Evolutionary conservation across 306 rosid genomes (phyloP), one percentile per base, ranked within the genome.

Genomic region (Gynostemma pentaphyllum): DNA sequence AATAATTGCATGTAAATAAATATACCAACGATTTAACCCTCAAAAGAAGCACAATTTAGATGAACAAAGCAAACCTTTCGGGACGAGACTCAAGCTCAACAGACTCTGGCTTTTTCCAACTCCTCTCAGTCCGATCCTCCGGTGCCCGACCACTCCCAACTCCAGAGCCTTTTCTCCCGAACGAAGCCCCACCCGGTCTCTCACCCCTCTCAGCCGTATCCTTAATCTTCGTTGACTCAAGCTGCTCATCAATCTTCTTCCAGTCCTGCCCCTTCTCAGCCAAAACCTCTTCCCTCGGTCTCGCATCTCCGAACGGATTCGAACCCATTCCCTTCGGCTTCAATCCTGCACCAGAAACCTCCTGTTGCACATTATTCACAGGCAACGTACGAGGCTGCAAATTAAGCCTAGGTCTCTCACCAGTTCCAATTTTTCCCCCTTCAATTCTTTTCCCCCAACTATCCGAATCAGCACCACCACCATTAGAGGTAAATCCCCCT

Each of bases 201-300:
- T 78, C 87, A 1, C n/a, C 3, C 67, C 80, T 49, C 62, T 66
- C 70, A 32, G 23, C 26, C 2, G 45, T 2, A 18, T 7, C 89
- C 70, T 85, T 84, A 49, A 78, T 74, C 78, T 82, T 88, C 74
- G 54, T 21, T n/a, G 74, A 69, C 74, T 87, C 91, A 3, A 91
- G 92, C 65, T 91, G 73, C 75, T 85, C 92, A 30, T 91, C 96
- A 71, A 88, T 81, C 82, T 83, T 82, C 84, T 88, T 91, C 92
- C 92, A 88, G 71, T 91, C 96, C 68, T 80, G 84, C 42, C 95
- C 98, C 36, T 91, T 85, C 89, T 83, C 92, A 0, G 92, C 96
- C 82, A 91, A 74, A 49, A 91, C 91, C 84, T 91, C 89, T 74
- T 91, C 98, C 45, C 96, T 88, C 2, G 98, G 98, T 79, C 96